These are phyloP conservation scores for Hemisphaericaspora xylofermentans DNA, from an alignment of 1,139 yeast species.

Conservation along the genomic window DNA sequence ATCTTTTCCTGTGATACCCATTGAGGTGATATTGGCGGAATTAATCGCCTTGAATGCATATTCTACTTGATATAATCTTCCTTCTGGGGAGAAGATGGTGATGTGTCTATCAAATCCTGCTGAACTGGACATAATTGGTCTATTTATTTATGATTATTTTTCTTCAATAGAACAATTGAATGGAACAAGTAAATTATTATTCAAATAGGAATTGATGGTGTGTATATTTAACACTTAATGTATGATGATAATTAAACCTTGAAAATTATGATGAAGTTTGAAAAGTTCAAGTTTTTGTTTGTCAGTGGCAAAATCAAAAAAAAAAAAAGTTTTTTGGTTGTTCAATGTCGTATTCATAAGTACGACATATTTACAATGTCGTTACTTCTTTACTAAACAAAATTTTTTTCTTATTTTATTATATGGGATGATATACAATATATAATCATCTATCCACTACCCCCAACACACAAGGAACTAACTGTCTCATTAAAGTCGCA, in stretches of 20 bases:
- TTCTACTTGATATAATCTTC: slow-evolving; percentile 94
- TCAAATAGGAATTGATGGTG: too few species aligned
- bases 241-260: too few species aligned
- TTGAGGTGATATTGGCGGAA: slow-evolving; percentile 83
- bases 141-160: background rate
- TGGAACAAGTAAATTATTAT: too few species aligned
- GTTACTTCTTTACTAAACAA: background rate
- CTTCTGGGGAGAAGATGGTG: slow-evolving; percentile 97
- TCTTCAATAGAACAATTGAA: too few species aligned
- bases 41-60: slow-evolving; percentile 98
- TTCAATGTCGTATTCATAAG: too few species aligned
- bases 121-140: slow-evolving; percentile 42
- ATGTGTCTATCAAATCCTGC: slow-evolving; percentile 98
- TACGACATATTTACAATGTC: slow-evolving; percentile 5
- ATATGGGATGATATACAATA: too few species aligned
- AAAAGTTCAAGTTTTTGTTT: too few species aligned
- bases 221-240: too few species aligned
- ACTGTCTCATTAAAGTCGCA: too few species aligned
- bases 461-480: too few species aligned
- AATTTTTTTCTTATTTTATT: background rate
- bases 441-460: background rate
- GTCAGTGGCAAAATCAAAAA: background rate
- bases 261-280: too few species aligned
- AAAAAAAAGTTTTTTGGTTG: background rate
- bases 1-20: slow-evolving; percentile 85